These are phyloP conservation scores for Pulveroboletus sp. DNA, from an alignment of 768 basidiomycete genomes.

Conservation along the genomic window DNA sequence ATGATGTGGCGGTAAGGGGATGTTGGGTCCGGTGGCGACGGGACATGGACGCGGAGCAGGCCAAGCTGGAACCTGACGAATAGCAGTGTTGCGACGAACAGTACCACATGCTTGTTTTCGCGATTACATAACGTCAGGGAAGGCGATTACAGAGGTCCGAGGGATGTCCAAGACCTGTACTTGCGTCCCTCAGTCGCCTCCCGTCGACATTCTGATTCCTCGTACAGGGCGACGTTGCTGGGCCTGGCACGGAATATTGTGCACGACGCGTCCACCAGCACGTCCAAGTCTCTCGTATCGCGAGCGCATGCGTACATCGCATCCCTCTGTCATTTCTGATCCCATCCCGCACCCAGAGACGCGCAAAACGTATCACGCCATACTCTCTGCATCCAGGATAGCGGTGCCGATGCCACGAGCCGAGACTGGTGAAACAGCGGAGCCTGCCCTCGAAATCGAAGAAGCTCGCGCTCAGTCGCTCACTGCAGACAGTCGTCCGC, in stretches of 20 bases:
- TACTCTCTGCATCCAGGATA: conserved; percentile 70
- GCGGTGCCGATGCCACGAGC: conserved; percentile 42
- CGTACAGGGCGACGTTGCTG: conserved; percentile 57
- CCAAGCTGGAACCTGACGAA: no score
- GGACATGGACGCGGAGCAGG: no score
- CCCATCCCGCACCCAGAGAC: conserved; percentile 49
- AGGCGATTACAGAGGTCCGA: conserved; percentile 64
- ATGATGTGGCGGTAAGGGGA: no score
- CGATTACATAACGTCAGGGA: no score
- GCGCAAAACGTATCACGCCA: conserved; percentile 74
- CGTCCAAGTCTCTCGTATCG: conserved; percentile 62
- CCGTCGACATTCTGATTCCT: background rate
- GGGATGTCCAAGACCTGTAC: conserved; percentile 75
- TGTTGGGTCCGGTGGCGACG: no score
- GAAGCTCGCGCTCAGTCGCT: background rate
- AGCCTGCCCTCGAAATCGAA: background rate
- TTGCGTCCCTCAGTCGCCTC: conserved; percentile 18
- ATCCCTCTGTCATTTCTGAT: background rate
- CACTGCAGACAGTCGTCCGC: background rate
- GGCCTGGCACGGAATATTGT: conserved; percentile 67
- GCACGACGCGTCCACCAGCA: conserved; percentile 55
- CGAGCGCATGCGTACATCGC: conserved; percentile 60
- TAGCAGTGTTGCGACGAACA: no score
- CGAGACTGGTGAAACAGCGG: background rate
- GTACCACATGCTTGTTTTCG: no score